Conservation (phyloP, 2,329 filamentous ascomycete species). For the Davidsoniella neocaledoniae region DNA sequence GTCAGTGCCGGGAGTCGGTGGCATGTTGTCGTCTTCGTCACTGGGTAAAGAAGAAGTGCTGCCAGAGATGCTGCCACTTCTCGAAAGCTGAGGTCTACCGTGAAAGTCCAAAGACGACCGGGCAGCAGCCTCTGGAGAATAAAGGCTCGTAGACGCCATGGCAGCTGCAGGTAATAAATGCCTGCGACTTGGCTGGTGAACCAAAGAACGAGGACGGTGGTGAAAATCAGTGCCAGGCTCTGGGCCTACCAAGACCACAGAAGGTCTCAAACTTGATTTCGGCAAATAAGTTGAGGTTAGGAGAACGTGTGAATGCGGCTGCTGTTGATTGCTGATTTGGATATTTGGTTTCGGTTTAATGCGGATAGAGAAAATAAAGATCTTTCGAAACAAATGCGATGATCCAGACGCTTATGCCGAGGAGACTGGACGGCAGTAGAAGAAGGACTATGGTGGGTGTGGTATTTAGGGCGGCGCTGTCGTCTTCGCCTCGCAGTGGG, state of each 20-base stretch:
- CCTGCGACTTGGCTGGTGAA: conserved; percentile 6
- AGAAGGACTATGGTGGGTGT: neutral
- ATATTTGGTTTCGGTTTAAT: neutral
- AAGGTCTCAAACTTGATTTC: conserved; percentile 3
- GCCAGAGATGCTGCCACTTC: conserved; percentile 11
- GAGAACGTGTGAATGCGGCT: neutral
- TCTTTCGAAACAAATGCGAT: neutral
- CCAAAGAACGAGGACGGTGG: conserved; percentile 8
- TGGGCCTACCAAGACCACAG: conserved; percentile 9
- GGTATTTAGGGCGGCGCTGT: neutral
- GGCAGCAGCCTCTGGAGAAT: conserved; percentile 7
- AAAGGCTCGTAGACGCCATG: conserved; percentile 11
- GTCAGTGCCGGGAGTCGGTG: conserved; percentile 24
- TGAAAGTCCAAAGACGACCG: conserved; percentile 8
- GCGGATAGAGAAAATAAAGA: neutral
- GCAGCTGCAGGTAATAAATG: conserved; percentile 10
- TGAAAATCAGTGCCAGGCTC: conserved; percentile 8
- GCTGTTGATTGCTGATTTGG: neutral
- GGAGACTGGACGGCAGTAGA: neutral
- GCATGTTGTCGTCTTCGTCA: conserved; percentile 19
- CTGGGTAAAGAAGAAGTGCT: conserved; percentile 11
- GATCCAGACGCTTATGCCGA: neutral
- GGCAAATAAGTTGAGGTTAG: neutral
- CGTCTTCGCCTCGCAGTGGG: conserved; percentile 2
- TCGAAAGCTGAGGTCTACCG: conserved; percentile 6